These are phyloP conservation scores for Plasmodium blacklocki DNA, from an alignment of 169 alveolate species.

Conservation along the genomic window DNA sequence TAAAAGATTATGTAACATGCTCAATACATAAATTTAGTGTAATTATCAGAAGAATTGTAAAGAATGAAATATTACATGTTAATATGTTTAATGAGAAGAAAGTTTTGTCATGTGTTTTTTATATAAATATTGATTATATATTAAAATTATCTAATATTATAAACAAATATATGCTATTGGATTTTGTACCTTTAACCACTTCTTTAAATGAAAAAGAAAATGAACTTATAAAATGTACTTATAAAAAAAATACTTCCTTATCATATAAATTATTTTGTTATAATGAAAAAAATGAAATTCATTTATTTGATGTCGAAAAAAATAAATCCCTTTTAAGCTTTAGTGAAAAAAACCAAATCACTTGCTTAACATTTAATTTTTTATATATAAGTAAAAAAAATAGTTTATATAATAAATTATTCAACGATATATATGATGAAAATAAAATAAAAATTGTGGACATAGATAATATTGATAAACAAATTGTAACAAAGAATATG, in stretches of 20 bases:
- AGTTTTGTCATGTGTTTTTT: constrained; percentile 66
- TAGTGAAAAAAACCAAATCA: constrained; percentile 23
- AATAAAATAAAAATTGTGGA: constrained; percentile 26
- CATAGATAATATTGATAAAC: constrained; percentile 10
- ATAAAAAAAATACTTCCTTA: not conserved
- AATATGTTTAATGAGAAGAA: constrained; percentile 60
- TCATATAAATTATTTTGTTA: constrained; percentile 9
- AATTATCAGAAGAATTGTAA: constrained; percentile 41
- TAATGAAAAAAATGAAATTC: constrained; percentile 73
- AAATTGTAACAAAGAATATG: constrained; percentile 23
- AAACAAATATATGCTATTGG: not conserved
- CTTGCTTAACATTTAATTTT: constrained; percentile 35
- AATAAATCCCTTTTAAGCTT: constrained; percentile 31
- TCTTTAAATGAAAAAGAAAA: not conserved
- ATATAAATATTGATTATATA: constrained; percentile 12
- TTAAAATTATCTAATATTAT: not conserved
- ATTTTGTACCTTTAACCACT: not conserved
- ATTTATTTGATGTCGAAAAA: constrained; percentile 25
- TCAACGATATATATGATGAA: constrained; percentile 27
- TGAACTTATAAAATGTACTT: not conserved
- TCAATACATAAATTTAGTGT: constrained; percentile 63
- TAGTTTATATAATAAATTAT: constrained; percentile 52
- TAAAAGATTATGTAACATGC: constrained; percentile 52
- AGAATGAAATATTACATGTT: constrained; percentile 57
- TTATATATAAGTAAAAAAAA: constrained; percentile 48